These are phyloP conservation scores for Pezicula neosporulosa DNA, from an alignment of 2,329 filamentous ascomycete genomes.

Conservation along the genomic window DNA sequence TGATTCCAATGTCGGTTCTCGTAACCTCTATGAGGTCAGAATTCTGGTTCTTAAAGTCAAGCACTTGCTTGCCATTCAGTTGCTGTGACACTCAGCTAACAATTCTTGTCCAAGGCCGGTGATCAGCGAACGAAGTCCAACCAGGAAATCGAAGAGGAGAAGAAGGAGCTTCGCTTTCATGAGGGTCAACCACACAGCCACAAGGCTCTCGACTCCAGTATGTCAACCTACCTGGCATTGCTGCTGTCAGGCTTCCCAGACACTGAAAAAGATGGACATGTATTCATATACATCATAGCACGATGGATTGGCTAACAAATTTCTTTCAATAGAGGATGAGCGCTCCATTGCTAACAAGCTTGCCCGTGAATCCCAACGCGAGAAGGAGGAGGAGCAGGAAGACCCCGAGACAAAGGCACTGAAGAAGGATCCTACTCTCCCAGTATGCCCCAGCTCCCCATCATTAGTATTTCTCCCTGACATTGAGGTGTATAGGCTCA, in stretches of 20 bases:
- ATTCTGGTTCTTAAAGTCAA: too few species aligned
- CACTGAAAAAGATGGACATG: neutral
- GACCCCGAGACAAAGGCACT: constrained; percentile 19
- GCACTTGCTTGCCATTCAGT: neutral
- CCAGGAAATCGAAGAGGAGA: constrained; percentile 44
- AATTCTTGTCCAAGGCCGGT: constrained; percentile 47
- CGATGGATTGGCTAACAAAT: constrained; percentile 5
- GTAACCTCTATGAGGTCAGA: too few species aligned
- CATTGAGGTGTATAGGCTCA: constrained; percentile 42
- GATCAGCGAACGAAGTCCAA: constrained; percentile 66
- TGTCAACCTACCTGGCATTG: constrained; percentile 16
- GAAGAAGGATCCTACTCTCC: constrained; percentile 52
- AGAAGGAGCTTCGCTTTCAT: constrained; percentile 58
- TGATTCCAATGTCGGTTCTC: too few species aligned
- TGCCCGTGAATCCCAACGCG: constrained; percentile 53
- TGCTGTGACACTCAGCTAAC: neutral
- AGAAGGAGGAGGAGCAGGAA: constrained; percentile 41
- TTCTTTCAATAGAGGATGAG: constrained; percentile 56
- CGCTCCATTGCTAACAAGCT: constrained; percentile 70
- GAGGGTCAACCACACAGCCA: constrained; percentile 73
- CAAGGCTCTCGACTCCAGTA: constrained; percentile 68
- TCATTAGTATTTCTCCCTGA: constrained; percentile 31
- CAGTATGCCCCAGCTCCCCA: constrained; percentile 35
- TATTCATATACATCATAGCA: neutral
- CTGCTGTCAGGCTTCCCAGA: neutral